Percentiles rank a stretch among this genome's conserved stretches.
These are phyloP conservation scores for Boletus tomentosulus DNA, from an alignment of 768 basidiomycete genomes.

Conservation along the genomic window DNA sequence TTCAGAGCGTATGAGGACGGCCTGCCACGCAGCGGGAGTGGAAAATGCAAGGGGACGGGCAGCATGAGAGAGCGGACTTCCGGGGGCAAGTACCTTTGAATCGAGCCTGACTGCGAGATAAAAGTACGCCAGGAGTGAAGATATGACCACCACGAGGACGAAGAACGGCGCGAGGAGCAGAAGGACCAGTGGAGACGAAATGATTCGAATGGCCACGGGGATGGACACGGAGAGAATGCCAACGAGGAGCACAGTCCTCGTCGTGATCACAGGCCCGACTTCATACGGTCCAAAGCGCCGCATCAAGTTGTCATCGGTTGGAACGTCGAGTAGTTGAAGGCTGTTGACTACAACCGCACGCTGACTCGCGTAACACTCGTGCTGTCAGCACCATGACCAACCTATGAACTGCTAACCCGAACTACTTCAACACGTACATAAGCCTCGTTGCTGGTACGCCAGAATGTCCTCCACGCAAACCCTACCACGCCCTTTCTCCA, in stretches of 20 bases:
- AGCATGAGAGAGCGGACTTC: constrained; percentile 46
- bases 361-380: background rate
- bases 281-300: constrained; percentile 14
- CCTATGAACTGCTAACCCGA: background rate
- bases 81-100: constrained; percentile 29
- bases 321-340: background rate
- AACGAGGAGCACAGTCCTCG: constrained; percentile 51
- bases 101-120: constrained; percentile 60
- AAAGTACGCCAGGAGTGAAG: constrained; percentile 51
- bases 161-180: constrained; percentile 62
- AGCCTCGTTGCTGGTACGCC: background rate
- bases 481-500: constrained; percentile 44
- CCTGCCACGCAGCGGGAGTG: constrained; percentile 93
- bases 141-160: constrained; percentile 43
- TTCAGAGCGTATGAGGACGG: constrained; percentile 80
- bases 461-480: constrained; percentile 18
- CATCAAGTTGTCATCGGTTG: constrained; percentile 11
- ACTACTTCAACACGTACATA: background rate
- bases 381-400: no score
- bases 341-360: no score
- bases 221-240: constrained; percentile 54
- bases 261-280: constrained; percentile 41
- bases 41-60: constrained; percentile 82
- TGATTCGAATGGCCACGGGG: constrained; percentile 49
- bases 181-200: constrained; percentile 64